Percentiles rank a stretch among this genome's conserved stretches.
Conservation (phyloP, 2,329 filamentous ascomycete species). For the Fusarium algeriense region DNA sequence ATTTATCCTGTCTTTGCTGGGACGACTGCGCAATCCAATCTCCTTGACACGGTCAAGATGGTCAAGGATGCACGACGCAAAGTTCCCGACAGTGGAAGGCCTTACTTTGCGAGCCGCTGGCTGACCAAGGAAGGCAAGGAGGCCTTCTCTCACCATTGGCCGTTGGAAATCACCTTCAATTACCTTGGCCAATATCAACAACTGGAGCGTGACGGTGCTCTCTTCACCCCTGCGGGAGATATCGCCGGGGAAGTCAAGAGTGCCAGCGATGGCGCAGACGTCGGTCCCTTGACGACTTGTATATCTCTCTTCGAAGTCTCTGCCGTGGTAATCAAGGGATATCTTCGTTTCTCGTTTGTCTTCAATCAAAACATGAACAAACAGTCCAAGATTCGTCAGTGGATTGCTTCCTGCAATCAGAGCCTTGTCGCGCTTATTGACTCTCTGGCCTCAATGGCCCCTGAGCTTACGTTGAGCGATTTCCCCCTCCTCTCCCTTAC, state of each 20-base stretch:
- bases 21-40: not conserved
- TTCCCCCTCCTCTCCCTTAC: slow-evolving; percentile 35
- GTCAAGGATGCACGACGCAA: slow-evolving; percentile 37
- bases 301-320: slow-evolving; percentile 64
- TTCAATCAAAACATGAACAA: slow-evolving; percentile 58
- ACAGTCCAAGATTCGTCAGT: slow-evolving; percentile 52
- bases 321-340: slow-evolving; percentile 58
- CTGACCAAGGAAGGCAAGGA: slow-evolving; percentile 17
- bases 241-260: slow-evolving; percentile 36
- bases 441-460: slow-evolving; percentile 3
- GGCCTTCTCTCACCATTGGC: slow-evolving; percentile 34
- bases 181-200: slow-evolving; percentile 49
- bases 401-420: slow-evolving; percentile 31
- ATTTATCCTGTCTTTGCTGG: slow-evolving; percentile 48
- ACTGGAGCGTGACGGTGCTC: slow-evolving; percentile 44
- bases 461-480: slow-evolving; percentile 32
- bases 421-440: slow-evolving; percentile 9
- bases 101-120: slow-evolving; percentile 41
- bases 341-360: slow-evolving; percentile 58
- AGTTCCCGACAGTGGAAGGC: slow-evolving; percentile 24
- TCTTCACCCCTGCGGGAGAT: slow-evolving; percentile 36
- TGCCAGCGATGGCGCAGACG: slow-evolving; percentile 28
- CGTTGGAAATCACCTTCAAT: slow-evolving; percentile 47
- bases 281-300: slow-evolving; percentile 27
- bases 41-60: slow-evolving; percentile 34